A percentile compares a stretch with the other conserved stretches of the same genome.
phyloP scores from a whole-genome alignment of 495 filamentous ascomycete species.

The Xylaria venustula region DNA sequence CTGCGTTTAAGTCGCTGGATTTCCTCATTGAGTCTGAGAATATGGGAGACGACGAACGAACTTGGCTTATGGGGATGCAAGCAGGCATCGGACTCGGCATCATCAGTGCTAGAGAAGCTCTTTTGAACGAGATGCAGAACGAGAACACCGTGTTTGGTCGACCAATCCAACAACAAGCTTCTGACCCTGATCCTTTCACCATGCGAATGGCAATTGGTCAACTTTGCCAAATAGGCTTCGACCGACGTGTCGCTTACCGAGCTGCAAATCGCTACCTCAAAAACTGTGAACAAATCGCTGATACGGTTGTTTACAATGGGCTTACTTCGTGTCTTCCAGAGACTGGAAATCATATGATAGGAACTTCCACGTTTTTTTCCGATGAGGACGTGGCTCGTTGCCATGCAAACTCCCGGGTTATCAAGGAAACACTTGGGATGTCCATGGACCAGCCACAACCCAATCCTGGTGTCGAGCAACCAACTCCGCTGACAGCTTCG shows the following conservation, averaged over 20 bases:
- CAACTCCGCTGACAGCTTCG: background rate
- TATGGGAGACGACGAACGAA: conserved; percentile 1
- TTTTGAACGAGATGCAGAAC: conserved; percentile 9
- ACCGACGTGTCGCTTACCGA: background rate
- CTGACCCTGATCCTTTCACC: background rate
- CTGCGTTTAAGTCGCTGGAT: background rate
- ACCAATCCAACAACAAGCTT: background rate
- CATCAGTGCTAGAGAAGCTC: background rate
- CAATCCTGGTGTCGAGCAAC: background rate
- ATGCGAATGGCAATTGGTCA: conserved; percentile 6
- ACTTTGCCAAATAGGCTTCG: conserved; percentile 1
- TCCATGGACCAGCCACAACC: background rate
- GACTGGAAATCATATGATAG: background rate
- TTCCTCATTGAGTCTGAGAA: background rate
- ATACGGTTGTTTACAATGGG: background rate
- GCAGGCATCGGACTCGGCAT: conserved; percentile 12
- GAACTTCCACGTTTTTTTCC: background rate
- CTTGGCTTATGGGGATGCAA: conserved; percentile 11
- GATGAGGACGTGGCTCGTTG: background rate
- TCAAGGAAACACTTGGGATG: background rate
- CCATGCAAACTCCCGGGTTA: background rate
- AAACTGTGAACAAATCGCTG: background rate
- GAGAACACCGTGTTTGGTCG: background rate
- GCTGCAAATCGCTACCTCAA: background rate
- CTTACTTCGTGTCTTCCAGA: conserved; percentile 1